Evolutionary conservation across 2,329 filamentous ascomycete genomes (phyloP), one percentile per base, ranked within the genome.

Genomic region (Raffaelea albimanens): DNA sequence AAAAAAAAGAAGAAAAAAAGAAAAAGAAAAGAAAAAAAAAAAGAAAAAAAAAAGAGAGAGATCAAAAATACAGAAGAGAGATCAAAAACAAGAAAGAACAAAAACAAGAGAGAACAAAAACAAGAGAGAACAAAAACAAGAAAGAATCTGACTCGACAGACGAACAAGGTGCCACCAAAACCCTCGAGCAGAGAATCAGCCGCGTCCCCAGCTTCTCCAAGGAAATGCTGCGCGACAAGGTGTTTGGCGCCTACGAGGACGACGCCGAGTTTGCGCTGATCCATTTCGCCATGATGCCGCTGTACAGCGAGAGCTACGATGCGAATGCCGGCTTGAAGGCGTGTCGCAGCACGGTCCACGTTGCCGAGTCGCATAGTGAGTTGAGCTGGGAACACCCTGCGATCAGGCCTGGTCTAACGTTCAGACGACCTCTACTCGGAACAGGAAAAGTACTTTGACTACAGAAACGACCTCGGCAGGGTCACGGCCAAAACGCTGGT

Each of bases 381-480:
- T 20, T 16, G 0, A 4, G 8, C 36, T 14, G 4, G 19, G 4
- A 7, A 22, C 36, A n/a, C 13, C 42, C 7, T 13, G 25, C 25
- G 25, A 29, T 11, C 16, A 13, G 5, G 36, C 21, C 40, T 50
- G 16, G 51, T 14, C 2, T 0, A 13, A 11, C 11, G 5, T n/a
- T 1, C 11, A 65, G 63, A 67, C 46, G 60, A 60, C 19, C 50
- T 66, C 1, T 67, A 65, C 47, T 60, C 58, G 0, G 55, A 62
- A 41, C 41, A 52, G 11, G 60, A 66, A 46, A 67, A 66, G 51
- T 65, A 63, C 40, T 66, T 67, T 49, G 64, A 67, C 45, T 67
- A 67, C 48, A 56, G 58, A 2, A 50, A 57, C 9, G 47, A 55
- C 13, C 52, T 67, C 9, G 34, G 52, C 8, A 43, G 48, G 8